Evolutionary conservation across 108 stramenopile species (phyloP), one percentile per base, ranked within the genome.

Genomic region (Fragilaria crotonensis): DNA sequence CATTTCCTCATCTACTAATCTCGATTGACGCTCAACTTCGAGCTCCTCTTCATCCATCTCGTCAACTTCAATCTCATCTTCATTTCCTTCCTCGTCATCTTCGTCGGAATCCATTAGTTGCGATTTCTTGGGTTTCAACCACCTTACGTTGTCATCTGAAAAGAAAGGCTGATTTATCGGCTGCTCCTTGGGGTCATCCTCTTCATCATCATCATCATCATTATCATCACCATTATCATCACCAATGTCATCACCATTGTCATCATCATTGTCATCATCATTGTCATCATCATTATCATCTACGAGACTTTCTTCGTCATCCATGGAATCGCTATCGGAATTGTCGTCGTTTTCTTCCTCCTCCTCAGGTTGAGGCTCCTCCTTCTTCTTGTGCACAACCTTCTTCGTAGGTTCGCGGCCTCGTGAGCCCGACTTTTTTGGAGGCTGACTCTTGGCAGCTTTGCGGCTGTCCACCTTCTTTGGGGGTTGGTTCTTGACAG

Each of bases 61-160:
- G 45, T 75, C 84, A n/a, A n/a, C n/a, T n/a, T n/a, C n/a, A n/a
- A n/a, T n/a, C 33, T 70, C 76, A 27, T 72, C 53, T 9, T 52
- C 54, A 26, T 49, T 36, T 30, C 59, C 64, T 20, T 78, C 78
- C 17, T 85, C 79, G 30, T 73, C 82, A 20, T 85, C 86, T 30
- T 80, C 83, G 18, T 86, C 81, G 31, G 81, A 79, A 1, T 77
- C 78, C 67, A 80, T 64, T 19, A 83, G 73, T 52, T 61, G 36
- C 52, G 59, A 29, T 61, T 86, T 71, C 59, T 83, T 87, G 2
- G 84, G 84, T 67, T 86, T 89, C 26, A 93, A 57, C 91, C 91
- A 93, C 17, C 63, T 59, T 3, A 85, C 75, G 69, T 93, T 93
- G 61, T 93, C 78, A 70, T 84, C 83, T 0, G 83, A 68, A 56